Evolutionary conservation across 108 stramenopile genomes (phyloP).

Genomic region (Stephanodiscus minutulus): DNA sequence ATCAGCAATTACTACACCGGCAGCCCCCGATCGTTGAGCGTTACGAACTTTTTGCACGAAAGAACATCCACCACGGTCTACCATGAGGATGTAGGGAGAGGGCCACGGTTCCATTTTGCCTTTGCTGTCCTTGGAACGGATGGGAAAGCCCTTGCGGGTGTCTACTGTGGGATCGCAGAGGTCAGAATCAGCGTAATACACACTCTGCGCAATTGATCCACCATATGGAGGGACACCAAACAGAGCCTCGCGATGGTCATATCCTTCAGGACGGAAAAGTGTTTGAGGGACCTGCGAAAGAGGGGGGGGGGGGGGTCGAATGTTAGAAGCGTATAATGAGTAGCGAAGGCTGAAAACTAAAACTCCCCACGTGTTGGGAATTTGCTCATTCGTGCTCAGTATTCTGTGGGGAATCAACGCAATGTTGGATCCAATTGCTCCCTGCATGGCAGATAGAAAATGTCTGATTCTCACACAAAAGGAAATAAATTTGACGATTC

Average conservation of each 20-base stretch:
- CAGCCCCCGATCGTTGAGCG: constrained; percentile 89
- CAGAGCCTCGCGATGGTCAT: constrained; percentile 90
- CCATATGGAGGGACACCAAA: constrained; percentile 95
- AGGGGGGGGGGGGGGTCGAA: background rate
- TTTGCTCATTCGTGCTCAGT: background rate
- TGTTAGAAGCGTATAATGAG: background rate
- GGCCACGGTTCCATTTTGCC: constrained; percentile 71
- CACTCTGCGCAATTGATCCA: constrained; percentile 82
- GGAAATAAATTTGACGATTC: background rate
- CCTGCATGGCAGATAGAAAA: background rate
- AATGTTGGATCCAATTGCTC: background rate
- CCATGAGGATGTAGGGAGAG: constrained; percentile 89
- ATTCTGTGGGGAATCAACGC: background rate
- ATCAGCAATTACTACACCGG: constrained; percentile 92
- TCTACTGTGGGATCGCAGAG: constrained; percentile 69
- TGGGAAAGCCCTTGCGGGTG: constrained; percentile 63
- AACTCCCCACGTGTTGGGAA: background rate
- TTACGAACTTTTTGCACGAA: constrained; percentile 93
- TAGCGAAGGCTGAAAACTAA: background rate
- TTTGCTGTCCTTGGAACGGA: constrained; percentile 52
- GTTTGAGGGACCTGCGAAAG: constrained; percentile 53
- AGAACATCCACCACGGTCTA: constrained; percentile 90
- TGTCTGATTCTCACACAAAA: background rate
- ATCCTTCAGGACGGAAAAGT: constrained; percentile 69
- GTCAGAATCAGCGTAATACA: constrained; percentile 78